Evolutionary conservation across 2,329 filamentous ascomycete species (phyloP), one percentile per base, ranked within the genome.

Genomic region (Hysterium pulicare): DNA sequence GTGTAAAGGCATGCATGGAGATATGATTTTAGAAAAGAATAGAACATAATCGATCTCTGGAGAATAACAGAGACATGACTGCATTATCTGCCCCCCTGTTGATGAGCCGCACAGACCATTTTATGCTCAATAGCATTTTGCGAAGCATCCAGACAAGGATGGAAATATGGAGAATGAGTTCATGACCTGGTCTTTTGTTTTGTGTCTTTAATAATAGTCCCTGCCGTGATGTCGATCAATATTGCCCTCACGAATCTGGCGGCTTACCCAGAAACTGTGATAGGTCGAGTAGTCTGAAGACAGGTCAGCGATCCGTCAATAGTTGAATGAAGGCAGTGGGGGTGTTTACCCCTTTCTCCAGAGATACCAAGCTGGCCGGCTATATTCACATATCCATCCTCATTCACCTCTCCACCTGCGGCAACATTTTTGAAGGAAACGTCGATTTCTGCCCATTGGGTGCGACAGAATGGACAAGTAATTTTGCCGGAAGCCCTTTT

Each of bases 401-500:
- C 55, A 19, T 68, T 70, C 0, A 66, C 47, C 4, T 55, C 55
- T 3, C 72, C 68, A 1, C 61, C 64, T 47, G 69, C 73, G 36
- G 66, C 67, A 19, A 78, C 71, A 24, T 66, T 69, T 26, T 68
- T 69, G 6, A 75, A 61, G 47, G 68, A 64, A 16, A 70, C 62
- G 16, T 75, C 73, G 1, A 67, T 71, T 2, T 58, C 55, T 49
- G 75, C 66, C 82, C 82, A 84, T 1, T 59, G 54, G 10, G 75
- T 77, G 10, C 81, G 75, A 46, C 81, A 84, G 54, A 79, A 78
- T 0, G 81, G 81, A 51, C 81, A 84, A 0, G 78, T 82, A 13
- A 78, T 72, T 13, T 65, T 54, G 15, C 54, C 54, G 9, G 17
- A 16, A 4, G 38, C 38, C 26, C 40, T 40, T 34, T 52, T 54